phyloP scores from a whole-genome alignment of 2,329 filamentous ascomycete genomes.

The Cryphonectria carpinicola region DNA sequence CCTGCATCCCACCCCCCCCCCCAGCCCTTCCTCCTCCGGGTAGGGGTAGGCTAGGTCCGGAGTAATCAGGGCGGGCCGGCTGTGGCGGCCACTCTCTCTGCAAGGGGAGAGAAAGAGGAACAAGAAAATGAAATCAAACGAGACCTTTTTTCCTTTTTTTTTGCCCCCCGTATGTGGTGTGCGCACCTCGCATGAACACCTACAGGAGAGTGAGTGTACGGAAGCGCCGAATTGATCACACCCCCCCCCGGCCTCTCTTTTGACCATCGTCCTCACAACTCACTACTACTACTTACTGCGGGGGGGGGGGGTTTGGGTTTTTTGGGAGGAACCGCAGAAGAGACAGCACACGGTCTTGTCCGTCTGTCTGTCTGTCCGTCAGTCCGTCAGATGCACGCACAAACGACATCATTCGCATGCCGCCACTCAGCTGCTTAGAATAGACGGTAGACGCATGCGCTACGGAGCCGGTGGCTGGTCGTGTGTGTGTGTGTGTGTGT shows the following conservation, averaged over 20 bases:
- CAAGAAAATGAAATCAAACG: background rate
- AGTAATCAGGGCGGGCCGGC: background rate
- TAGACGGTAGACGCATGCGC: background rate
- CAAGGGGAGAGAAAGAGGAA: background rate
- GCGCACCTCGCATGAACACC: background rate
- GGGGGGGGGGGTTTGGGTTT: too few species aligned
- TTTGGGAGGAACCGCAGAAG: background rate
- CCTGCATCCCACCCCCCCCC: too few species aligned
- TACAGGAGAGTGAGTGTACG: background rate
- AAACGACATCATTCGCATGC: background rate
- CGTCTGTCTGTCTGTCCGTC: background rate
- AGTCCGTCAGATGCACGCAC: background rate
- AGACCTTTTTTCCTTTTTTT: background rate
- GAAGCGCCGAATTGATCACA: background rate
- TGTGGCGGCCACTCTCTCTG: conserved; percentile 3
- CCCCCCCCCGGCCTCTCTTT: too few species aligned
- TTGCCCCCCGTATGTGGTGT: too few species aligned
- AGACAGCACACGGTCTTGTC: background rate
- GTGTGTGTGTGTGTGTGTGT: background rate
- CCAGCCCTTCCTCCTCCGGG: background rate
- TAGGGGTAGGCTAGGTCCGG: background rate
- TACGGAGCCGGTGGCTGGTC: conserved; percentile 1
- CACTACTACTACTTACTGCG: background rate
- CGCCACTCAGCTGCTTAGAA: background rate
- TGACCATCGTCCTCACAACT: background rate